These are phyloP conservation scores for Papilionanthe hybrid DNA, from an alignment of 116 monocot species.

Conservation along the genomic window DNA sequence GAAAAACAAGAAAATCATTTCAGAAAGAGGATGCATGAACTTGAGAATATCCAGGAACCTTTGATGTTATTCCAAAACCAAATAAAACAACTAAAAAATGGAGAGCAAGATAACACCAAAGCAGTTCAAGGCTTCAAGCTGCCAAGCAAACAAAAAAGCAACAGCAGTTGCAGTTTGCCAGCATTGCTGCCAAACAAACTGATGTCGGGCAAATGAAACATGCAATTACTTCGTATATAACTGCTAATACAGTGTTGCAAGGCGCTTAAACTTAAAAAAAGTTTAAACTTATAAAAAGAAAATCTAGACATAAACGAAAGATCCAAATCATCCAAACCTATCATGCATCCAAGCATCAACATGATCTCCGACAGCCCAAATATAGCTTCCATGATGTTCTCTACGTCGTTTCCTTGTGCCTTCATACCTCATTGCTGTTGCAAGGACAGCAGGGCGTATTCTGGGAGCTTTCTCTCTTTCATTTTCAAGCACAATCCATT, in stretches of 20 bases:
- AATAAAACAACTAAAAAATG: too few species aligned
- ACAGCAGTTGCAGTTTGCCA: neutral
- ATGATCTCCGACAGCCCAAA: slow-evolving; percentile 64
- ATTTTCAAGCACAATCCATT: slow-evolving; percentile 62
- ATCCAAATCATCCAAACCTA: slow-evolving; percentile 25
- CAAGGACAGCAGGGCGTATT: slow-evolving; percentile 59
- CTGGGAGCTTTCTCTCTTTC: slow-evolving; percentile 56
- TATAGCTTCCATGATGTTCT: slow-evolving; percentile 37
- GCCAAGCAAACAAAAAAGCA: neutral
- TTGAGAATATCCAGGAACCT: neutral
- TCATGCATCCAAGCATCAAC: slow-evolving; percentile 79
- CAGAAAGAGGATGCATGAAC: neutral
- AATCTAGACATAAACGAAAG: too few species aligned
- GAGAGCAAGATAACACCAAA: too few species aligned
- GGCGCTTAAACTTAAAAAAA: neutral
- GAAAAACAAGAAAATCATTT: neutral
- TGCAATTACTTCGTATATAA: neutral
- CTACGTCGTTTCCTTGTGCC: slow-evolving; percentile 81
- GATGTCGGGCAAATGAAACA: neutral
- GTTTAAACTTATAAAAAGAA: too few species aligned
- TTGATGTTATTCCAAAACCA: neutral
- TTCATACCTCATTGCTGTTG: slow-evolving; percentile 32
- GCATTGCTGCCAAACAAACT: neutral
- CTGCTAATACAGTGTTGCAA: neutral
- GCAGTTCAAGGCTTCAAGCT: neutral